Base-by-base conservation (phyloP, 306 rosid genomes). In the Quercus suber region DNA sequence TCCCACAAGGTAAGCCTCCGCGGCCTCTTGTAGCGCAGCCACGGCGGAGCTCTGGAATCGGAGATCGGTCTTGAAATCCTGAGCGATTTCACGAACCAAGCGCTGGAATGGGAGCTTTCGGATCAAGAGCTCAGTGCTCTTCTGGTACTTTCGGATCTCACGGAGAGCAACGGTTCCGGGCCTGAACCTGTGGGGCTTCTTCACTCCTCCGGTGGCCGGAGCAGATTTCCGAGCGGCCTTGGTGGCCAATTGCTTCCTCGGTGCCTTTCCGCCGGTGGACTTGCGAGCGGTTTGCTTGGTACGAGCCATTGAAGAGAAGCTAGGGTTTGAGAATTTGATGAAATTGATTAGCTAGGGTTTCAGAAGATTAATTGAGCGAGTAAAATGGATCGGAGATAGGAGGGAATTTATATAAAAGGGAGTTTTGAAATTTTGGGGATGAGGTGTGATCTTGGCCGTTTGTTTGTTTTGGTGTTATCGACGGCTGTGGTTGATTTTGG, bases 121-220 rank as follows among this genome's bases (percentile, higher is more conserved):
- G 51, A 81, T 81, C 7, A 81, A 73, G 2, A 81, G 84, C 77
- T 81, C 84, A 0, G 84, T 81, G 68, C 81, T 76, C 73, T 81
- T 81, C 84, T 81, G 84, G 77, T 81, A 81, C 81, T 81, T 81
- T 1, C 84, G 77, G 41, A 81, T 81, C 81, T 81, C 84, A 6
- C 81, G 81, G 30, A 81, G 84, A 1, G 84, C 84, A 0, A 81
- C 81, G n/a, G 84, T 81, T 60, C 84, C 84, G 0, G 81, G 84
- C 58, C 84, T 20, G 59, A 81, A 81, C 1, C 84, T 12, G 69
- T 81, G 84, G 4, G 84, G 84, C 84, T 81, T 81, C 81, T 81
- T 81, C 77, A 81, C 84, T 76, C 84, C 84, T 1, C 84, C 84
- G 28, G 84, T 81, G 13, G 84, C 84, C 69, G 84, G 84, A 35